phyloP scores from a whole-genome alignment of 1,284 basidiomycete genomes.

The Leccinum fallax region DNA sequence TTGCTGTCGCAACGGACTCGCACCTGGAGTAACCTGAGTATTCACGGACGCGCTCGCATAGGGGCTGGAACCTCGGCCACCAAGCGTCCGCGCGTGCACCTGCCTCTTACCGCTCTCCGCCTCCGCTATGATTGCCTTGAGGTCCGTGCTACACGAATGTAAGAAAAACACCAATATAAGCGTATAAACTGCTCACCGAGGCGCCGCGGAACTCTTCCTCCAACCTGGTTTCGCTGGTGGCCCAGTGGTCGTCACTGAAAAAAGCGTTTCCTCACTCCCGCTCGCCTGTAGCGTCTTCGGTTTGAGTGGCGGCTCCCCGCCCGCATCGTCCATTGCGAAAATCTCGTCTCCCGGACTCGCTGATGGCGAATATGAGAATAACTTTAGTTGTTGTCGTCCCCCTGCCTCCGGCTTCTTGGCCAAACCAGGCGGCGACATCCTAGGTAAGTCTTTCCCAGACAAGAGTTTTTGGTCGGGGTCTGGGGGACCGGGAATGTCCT shows the following conservation, averaged over 20 bases:
- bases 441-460: conserved; percentile 18
- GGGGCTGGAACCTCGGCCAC: background rate
- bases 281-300: background rate
- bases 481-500: conserved; percentile 80
- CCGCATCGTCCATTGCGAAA: conserved; percentile 43
- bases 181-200: conserved; percentile 41
- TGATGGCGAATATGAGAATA: conserved; percentile 15
- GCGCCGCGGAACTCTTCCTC: conserved; percentile 43
- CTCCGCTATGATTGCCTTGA: conserved; percentile 87
- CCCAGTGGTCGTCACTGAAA: background rate
- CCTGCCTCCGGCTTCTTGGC: conserved; percentile 35
- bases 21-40: background rate
- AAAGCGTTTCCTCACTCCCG: conserved; percentile 4
- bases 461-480: conserved; percentile 44
- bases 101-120: conserved; percentile 44
- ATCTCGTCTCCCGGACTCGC: conserved; percentile 46
- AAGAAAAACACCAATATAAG: background rate
- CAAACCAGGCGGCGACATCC: conserved; percentile 25
- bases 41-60: background rate
- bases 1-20: conserved; percentile 1
- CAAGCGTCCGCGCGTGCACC: conserved; percentile 1
- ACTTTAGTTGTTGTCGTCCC: conserved; percentile 1
- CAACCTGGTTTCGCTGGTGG: conserved; percentile 34
- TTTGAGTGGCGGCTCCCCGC: conserved; percentile 9
- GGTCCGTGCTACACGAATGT: conserved; percentile 59